A percentile compares a stretch with the other conserved stretches of the same genome.
phyloP scores from a whole-genome alignment of 768 basidiomycete species.

The Melanogaster broomeanus region DNA sequence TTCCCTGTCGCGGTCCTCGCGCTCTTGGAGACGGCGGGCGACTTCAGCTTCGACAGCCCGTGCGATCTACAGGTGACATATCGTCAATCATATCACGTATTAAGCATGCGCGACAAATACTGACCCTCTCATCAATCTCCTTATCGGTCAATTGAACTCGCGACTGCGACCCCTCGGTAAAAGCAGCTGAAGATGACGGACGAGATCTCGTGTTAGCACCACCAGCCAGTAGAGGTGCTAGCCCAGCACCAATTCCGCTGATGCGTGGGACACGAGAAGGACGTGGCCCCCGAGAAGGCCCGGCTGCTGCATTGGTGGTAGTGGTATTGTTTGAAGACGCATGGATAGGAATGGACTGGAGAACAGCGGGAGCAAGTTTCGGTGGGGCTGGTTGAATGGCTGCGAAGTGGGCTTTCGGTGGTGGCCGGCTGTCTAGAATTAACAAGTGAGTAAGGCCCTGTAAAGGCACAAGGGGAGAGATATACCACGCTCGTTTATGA shows the following conservation, averaged over 20 bases:
- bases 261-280: constrained; percentile 34
- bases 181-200: constrained; percentile 12
- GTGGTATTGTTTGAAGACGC: constrained; percentile 4
- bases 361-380: constrained; percentile 45
- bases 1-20: constrained; percentile 36
- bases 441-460: neutral
- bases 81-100: neutral
- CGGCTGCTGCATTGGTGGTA: constrained; percentile 12
- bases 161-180: constrained; percentile 17
- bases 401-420: constrained; percentile 65
- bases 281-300: constrained; percentile 27
- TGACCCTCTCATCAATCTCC: constrained; percentile 76
- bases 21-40: constrained; percentile 57
- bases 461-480: neutral
- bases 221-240: constrained; percentile 19
- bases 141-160: constrained; percentile 51
- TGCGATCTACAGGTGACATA: constrained; percentile 51
- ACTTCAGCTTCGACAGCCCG: constrained; percentile 76
- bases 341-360: constrained; percentile 43
- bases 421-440: constrained; percentile 55
- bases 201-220: constrained; percentile 18
- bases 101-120: constrained; percentile 15
- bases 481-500: constrained; percentile 75
- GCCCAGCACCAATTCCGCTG: constrained; percentile 29
- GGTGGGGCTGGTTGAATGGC: constrained; percentile 51